Evolutionary conservation across 2,329 filamentous ascomycete species (phyloP), one percentile per base, ranked within the genome.

Genomic region (Microdochium nivale): DNA sequence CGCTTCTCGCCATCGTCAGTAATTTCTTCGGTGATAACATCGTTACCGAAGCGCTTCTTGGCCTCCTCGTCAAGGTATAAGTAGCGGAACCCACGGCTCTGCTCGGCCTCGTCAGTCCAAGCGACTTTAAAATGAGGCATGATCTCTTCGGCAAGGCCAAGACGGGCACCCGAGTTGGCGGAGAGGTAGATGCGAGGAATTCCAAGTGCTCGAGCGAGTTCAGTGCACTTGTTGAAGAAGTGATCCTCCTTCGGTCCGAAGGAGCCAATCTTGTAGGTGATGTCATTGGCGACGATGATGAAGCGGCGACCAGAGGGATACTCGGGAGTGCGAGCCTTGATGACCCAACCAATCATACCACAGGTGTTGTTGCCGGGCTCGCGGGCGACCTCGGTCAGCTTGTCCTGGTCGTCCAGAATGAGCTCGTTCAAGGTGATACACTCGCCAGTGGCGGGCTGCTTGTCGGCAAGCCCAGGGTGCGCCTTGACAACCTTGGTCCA

Each of bases 191-290:
- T 92, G 61, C 94, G 88, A 24, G 94, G 94, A 63, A 99, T 96
- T 37, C 94, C 94, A 55, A 96, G 78, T 77, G 90, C 92, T 62
- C 91, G 86, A 56, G 94, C 94, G 59, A 96, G 79, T 72, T 99
- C 91, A 10, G 94, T 97, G 76, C 94, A 99, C 80, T 97, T 96
- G 79, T 95, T 81, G 84, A 99, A 99, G 83, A 96, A 99, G 62
- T 88, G 87, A 71, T 99, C 94, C 75, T 99, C 94, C 72, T 87
- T 86, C 40, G 94, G 94, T 50, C 94, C 94, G 68, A 99, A 99
- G 2, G 90, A 96, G 65, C 94, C 94, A 68, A 97, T 99, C 79
- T 95, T 95, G 81, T 90, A 97, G 19, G 94, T 99, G 69, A 99
- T 99, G 66, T 99, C 94, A 79, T 99, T 99, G 79, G 94, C 91